Percentiles rank a stretch among this genome's conserved stretches.
These are phyloP conservation scores for Sodiomyces alkalinus DNA, from an alignment of 2,329 filamentous ascomycete species.

Conservation along the genomic window DNA sequence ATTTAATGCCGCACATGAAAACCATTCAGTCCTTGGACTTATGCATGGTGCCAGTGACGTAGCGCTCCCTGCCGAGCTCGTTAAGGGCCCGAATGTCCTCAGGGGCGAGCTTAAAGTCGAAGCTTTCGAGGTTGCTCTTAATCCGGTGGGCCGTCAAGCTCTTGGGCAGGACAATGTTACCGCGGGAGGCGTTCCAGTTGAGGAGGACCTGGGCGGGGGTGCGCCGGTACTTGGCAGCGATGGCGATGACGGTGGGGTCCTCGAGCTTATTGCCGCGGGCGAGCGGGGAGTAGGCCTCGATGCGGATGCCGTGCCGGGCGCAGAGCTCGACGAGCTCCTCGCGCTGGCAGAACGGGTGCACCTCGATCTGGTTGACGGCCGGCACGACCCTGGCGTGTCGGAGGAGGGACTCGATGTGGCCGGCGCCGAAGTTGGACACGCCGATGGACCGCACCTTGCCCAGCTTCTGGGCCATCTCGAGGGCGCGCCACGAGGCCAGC, in stretches of 20 bases:
- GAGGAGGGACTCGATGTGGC: conserved; percentile 19
- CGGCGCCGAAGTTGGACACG: conserved; percentile 18
- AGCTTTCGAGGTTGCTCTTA: conserved; percentile 46
- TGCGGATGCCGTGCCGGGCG: conserved; percentile 59
- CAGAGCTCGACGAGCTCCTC: conserved; percentile 25
- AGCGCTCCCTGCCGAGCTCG: conserved; percentile 10
- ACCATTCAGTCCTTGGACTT: conserved; percentile 20
- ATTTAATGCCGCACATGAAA: background rate
- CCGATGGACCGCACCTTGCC: conserved; percentile 33
- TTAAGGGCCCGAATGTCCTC: conserved; percentile 30
- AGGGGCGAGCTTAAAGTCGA: conserved; percentile 40
- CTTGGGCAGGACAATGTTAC: conserved; percentile 49
- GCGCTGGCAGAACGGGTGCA: conserved; percentile 45
- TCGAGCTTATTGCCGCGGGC: conserved; percentile 26
- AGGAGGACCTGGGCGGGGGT: conserved; percentile 43
- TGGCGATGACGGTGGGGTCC: conserved; percentile 35
- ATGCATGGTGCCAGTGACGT: conserved; percentile 20
- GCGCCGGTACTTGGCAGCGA: conserved; percentile 39
- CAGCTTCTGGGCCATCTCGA: conserved; percentile 8
- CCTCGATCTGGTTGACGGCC: conserved; percentile 44
- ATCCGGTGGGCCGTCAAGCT: conserved; percentile 44
- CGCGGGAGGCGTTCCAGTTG: conserved; percentile 40
- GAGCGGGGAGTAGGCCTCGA: conserved; percentile 14
- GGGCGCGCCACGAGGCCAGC: conserved; percentile 17
- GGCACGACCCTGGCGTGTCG: conserved; percentile 28